phyloP scores from a whole-genome alignment of 2,329 filamentous ascomycete species.

The Scedosporium dehoogii region DNA sequence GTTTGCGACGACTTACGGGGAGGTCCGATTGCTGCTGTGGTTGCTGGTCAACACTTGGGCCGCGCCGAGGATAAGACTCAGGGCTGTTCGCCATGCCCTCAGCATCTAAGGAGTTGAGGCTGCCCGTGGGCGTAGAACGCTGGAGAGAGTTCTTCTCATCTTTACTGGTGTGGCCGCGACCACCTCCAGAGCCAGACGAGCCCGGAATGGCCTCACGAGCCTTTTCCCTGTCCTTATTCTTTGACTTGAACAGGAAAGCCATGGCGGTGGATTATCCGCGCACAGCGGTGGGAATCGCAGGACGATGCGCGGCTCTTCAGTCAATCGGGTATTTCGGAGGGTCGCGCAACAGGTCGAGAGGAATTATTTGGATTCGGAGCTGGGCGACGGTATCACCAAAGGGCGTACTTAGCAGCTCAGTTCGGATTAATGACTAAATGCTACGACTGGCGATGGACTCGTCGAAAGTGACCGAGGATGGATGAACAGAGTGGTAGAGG shows the following conservation, averaged over 20 bases:
- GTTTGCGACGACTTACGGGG: conserved; percentile 26
- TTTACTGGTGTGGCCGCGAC: conserved; percentile 12
- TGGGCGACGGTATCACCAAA: background rate
- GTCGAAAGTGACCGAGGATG: background rate
- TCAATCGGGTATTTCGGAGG: background rate
- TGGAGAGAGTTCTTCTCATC: conserved; percentile 45
- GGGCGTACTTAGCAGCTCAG: background rate
- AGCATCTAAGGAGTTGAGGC: conserved; percentile 61
- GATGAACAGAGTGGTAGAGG: background rate
- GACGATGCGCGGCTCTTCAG: background rate
- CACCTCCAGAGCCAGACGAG: conserved; percentile 8
- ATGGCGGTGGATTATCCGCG: conserved; percentile 31
- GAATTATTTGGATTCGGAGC: background rate
- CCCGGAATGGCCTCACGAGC: conserved; percentile 16
- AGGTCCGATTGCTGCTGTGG: conserved; percentile 27
- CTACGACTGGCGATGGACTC: background rate
- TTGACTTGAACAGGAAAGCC: conserved; percentile 77
- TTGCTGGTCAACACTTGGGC: conserved; percentile 36
- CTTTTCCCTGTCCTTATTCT: conserved; percentile 63
- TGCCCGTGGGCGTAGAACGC: conserved; percentile 66
- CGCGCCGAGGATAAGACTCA: conserved; percentile 49
- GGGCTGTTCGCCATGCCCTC: conserved; percentile 49
- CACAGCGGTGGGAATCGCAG: background rate
- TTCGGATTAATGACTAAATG: background rate
- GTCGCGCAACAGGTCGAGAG: background rate